Percentiles rank a stretch among this genome's conserved stretches.
phyloP scores from a whole-genome alignment of 139 green algal genomes.

The Dunaliella primolecta region DNA sequence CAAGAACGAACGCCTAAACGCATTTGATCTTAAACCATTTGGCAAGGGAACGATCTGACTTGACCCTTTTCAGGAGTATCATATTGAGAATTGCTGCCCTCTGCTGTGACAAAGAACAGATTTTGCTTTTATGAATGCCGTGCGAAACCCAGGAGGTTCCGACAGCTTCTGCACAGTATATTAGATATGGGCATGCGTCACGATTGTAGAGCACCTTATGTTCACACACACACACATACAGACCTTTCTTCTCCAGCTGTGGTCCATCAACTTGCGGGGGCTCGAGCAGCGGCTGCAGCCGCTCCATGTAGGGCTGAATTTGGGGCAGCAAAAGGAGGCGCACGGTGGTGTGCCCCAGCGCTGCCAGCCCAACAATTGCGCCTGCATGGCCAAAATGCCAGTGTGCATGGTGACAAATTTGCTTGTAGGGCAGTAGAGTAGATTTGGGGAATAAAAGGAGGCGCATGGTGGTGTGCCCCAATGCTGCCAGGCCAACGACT shows the following conservation, averaged over 20 bases:
- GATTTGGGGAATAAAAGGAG: background rate
- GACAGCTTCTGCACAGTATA: too few species aligned
- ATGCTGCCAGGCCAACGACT: conserved; percentile 57
- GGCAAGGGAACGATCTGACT: too few species aligned
- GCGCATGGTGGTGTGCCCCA: conserved; percentile 53
- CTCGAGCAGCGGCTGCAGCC: conserved; percentile 38
- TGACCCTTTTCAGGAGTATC: too few species aligned
- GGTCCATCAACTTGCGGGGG: background rate
- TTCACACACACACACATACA: background rate
- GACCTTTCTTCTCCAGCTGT: conserved; percentile 7
- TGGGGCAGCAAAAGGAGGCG: conserved; percentile 72
- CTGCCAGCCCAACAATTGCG: conserved; percentile 56
- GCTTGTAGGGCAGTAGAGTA: background rate
- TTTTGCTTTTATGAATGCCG: too few species aligned
- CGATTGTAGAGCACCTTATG: too few species aligned
- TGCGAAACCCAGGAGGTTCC: too few species aligned
- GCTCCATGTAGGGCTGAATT: conserved; percentile 56
- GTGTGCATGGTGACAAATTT: background rate
- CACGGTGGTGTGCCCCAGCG: conserved; percentile 62
- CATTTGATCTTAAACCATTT: too few species aligned
- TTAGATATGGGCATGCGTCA: too few species aligned
- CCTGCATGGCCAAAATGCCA: too few species aligned
- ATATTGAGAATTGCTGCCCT: too few species aligned
- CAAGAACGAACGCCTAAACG: too few species aligned
- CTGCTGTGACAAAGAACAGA: too few species aligned